phyloP scores from a whole-genome alignment of 306 rosid species.

The Castanospermum australe region DNA sequence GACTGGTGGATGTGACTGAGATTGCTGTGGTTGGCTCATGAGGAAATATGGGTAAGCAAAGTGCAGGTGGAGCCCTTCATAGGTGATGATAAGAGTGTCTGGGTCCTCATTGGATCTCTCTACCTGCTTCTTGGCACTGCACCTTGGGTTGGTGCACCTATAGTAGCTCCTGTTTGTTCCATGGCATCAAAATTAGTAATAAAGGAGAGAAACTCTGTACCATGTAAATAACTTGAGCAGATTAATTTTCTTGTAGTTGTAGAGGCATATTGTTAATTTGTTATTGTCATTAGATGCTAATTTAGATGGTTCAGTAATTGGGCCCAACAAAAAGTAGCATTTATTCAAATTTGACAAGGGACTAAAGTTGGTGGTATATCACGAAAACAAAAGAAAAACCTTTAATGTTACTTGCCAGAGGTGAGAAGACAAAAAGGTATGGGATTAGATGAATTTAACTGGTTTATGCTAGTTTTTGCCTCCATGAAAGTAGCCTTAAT shows the following conservation, averaged over 20 bases:
- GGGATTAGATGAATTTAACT: neutral
- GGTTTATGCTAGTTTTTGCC: neutral
- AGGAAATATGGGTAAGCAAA: slow-evolving; percentile 71
- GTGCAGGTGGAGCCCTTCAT: slow-evolving; percentile 92
- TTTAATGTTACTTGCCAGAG: neutral
- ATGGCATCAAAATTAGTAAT: neutral
- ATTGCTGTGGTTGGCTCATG: slow-evolving; percentile 36
- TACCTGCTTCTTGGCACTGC: slow-evolving; percentile 91
- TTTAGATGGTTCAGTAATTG: neutral
- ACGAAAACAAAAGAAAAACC: neutral
- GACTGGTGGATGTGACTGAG: slow-evolving; percentile 30
- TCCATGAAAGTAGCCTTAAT: neutral
- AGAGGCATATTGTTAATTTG: neutral
- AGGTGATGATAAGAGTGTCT: slow-evolving; percentile 75
- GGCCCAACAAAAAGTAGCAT: neutral
- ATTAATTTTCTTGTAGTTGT: neutral
- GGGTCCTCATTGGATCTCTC: slow-evolving; percentile 82
- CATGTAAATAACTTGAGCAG: neutral
- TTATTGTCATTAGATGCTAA: neutral
- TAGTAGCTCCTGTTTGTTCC: slow-evolving; percentile 71
- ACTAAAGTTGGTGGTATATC: neutral
- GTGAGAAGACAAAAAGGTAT: neutral
- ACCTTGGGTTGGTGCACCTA: slow-evolving; percentile 87
- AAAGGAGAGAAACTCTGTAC: neutral
- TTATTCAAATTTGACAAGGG: neutral